Evolutionary conservation across 768 basidiomycete species (phyloP).

Genomic region (Suillus discolor): DNA sequence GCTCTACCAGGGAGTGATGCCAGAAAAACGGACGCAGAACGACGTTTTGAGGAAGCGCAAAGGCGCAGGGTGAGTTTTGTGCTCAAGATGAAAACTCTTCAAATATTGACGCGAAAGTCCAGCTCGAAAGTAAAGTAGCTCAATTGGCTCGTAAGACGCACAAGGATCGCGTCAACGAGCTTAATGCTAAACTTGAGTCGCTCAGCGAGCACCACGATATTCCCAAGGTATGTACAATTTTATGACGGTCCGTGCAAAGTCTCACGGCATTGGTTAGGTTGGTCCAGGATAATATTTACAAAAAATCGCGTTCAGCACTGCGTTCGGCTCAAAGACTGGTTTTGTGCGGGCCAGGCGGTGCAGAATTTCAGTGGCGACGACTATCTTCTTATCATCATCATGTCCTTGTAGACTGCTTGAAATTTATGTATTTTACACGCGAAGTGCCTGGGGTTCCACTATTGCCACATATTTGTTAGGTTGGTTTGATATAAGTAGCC

Average conservation of each 20-base stretch:
- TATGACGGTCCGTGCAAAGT: conserved; percentile 30
- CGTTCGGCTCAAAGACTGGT: conserved; percentile 12
- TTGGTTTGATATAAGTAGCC: conserved; percentile 40
- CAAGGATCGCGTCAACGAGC: conserved; percentile 91
- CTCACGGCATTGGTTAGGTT: conserved; percentile 53
- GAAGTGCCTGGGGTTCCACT: conserved; percentile 25
- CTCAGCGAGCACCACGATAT: conserved; percentile 95
- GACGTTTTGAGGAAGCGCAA: conserved; percentile 87
- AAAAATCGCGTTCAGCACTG: conserved; percentile 31
- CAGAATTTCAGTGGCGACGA: conserved; percentile 16
- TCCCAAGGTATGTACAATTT: conserved; percentile 64
- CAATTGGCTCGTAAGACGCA: conserved; percentile 84
- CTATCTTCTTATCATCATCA: conserved; percentile 17
- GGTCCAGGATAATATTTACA: conserved; percentile 74
- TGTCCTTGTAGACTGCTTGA: conserved; percentile 24
- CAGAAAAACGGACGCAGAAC: conserved; percentile 85
- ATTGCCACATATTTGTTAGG: conserved; percentile 39
- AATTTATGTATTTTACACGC: conserved; percentile 28
- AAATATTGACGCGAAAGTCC: conserved; percentile 14
- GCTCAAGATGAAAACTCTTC: neutral
- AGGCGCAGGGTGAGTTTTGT: conserved; percentile 63
- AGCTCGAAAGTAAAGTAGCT: conserved; percentile 77
- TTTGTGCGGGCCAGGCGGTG: conserved; percentile 4
- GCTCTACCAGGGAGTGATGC: conserved; percentile 49
- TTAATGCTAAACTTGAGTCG: conserved; percentile 83